A percentile compares a stretch with the other conserved stretches of the same genome.
Conservation (phyloP, 1,139 yeast genomes). For the Pichia sp. region DNA sequence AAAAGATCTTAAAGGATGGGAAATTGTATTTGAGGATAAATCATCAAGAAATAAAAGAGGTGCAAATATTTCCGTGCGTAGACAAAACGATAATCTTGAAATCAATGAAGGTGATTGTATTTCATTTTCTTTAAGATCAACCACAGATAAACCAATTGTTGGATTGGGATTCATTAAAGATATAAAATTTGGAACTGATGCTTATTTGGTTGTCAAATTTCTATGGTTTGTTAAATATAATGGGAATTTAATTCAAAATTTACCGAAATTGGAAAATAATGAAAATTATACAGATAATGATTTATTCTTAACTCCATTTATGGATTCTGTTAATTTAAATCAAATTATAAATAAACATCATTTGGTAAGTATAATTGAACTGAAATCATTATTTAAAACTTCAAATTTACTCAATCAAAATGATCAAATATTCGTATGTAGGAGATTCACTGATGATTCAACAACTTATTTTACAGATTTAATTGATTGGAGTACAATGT, state of each 20-base stretch:
- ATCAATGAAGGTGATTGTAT: constrained; percentile 39
- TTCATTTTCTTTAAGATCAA: constrained; percentile 19
- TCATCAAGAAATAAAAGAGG: constrained; percentile 12
- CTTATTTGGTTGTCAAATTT: constrained; percentile 35
- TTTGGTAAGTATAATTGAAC: constrained; percentile 29
- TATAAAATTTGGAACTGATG: constrained; percentile 36
- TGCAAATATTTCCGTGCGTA: constrained; percentile 16
- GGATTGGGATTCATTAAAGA: constrained; percentile 38
- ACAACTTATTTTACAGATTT: constrained; percentile 31
- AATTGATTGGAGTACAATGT: constrained; percentile 33
- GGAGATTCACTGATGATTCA: constrained; percentile 35
- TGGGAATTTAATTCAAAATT: constrained; percentile 20
- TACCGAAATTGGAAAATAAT: constrained; percentile 13
- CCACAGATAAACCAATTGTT: not conserved
- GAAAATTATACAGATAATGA: constrained; percentile 29
- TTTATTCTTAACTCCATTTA: constrained; percentile 38
- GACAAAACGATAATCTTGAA: constrained; percentile 33
- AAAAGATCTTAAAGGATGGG: constrained; percentile 24
- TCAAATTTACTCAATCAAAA: constrained; percentile 22
- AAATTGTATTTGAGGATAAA: constrained; percentile 15
- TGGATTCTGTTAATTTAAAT: constrained; percentile 31
- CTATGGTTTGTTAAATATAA: constrained; percentile 32
- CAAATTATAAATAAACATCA: constrained; percentile 33
- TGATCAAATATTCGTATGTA: constrained; percentile 31
- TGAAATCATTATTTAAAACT: constrained; percentile 31